These are phyloP conservation scores for Podospora pseudopauciseta DNA, from an alignment of 495 filamentous ascomycete species.

Conservation along the genomic window DNA sequence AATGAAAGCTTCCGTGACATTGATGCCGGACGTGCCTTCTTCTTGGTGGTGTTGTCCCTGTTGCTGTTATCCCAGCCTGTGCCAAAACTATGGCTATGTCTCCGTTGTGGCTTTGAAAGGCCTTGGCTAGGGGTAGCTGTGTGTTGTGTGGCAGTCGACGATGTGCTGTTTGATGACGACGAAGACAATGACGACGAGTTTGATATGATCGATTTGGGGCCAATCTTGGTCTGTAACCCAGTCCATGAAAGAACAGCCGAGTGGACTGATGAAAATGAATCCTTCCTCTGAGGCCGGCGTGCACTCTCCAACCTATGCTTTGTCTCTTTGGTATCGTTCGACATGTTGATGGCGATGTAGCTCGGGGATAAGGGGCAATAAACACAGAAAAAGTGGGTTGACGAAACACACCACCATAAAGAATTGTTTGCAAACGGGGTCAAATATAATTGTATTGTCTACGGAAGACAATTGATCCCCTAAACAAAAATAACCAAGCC, in stretches of 20 bases:
- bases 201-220: slow-evolving; percentile 16
- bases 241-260: slow-evolving; percentile 25
- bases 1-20: slow-evolving; percentile 29
- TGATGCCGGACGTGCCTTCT: slow-evolving; percentile 35
- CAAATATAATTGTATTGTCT: not conserved
- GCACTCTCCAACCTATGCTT: slow-evolving; percentile 24
- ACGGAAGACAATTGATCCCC: slow-evolving; percentile 11
- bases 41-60: slow-evolving; percentile 23
- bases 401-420: slow-evolving; percentile 11
- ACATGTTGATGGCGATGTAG: slow-evolving; percentile 19
- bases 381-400: slow-evolving; percentile 13
- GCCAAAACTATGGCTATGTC: slow-evolving; percentile 31
- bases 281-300: slow-evolving; percentile 31
- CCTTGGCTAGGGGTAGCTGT: slow-evolving; percentile 9
- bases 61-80: not conserved
- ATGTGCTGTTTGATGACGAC: slow-evolving; percentile 8
- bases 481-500: not conserved
- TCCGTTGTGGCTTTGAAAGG: slow-evolving; percentile 23
- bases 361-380: slow-evolving; percentile 9
- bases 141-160: slow-evolving; percentile 15
- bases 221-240: slow-evolving; percentile 23
- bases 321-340: slow-evolving; percentile 28
- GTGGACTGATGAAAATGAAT: slow-evolving; percentile 28
- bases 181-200: slow-evolving; percentile 16
- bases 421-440: slow-evolving; percentile 8